A percentile compares a stretch with the other conserved stretches of the same genome.
phyloP scores from a whole-genome alignment of 768 basidiomycete genomes.

The Multifurca ochricompacta region DNA sequence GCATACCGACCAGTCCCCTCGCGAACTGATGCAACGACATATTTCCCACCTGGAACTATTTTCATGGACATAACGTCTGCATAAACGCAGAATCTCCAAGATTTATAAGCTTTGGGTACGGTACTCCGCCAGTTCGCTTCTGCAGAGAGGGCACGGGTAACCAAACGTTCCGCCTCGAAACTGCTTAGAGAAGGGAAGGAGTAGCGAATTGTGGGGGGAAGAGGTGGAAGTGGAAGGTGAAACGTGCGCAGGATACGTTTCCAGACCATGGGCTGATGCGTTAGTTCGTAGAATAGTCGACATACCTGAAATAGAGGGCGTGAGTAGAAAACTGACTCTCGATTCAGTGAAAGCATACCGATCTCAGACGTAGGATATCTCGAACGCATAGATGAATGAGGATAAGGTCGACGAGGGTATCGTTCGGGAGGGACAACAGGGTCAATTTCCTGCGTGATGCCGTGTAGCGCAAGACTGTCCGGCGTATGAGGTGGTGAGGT shows the following conservation, averaged over 20 bases:
- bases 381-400: slow-evolving; percentile 17
- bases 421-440: slow-evolving; percentile 10
- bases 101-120: slow-evolving; percentile 10
- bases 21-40: slow-evolving; percentile 16
- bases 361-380: slow-evolving; percentile 19
- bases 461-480: background rate
- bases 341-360: background rate
- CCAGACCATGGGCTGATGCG: slow-evolving; percentile 20
- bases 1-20: slow-evolving; percentile 12
- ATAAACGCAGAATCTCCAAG: slow-evolving; percentile 12
- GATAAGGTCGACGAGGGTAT: slow-evolving; percentile 19
- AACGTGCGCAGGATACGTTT: slow-evolving; percentile 18
- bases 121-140: slow-evolving; percentile 22
- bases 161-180: slow-evolving; percentile 19
- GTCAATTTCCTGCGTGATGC: background rate
- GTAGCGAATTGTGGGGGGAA: slow-evolving; percentile 18
- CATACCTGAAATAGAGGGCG: slow-evolving; percentile 11
- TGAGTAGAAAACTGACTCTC: background rate
- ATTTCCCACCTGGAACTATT: slow-evolving; percentile 21
- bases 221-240: slow-evolving; percentile 18
- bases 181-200: slow-evolving; percentile 15
- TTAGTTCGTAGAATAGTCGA: slow-evolving; percentile 14
- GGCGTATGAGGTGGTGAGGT: slow-evolving; percentile 8
- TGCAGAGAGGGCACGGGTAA: slow-evolving; percentile 15
- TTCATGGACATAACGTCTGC: slow-evolving; percentile 18